Percentiles rank a stretch among this genome's conserved stretches.
Evolutionary conservation across 306 rosid species (phyloP).

Genomic region (Cercis canadensis): DNA sequence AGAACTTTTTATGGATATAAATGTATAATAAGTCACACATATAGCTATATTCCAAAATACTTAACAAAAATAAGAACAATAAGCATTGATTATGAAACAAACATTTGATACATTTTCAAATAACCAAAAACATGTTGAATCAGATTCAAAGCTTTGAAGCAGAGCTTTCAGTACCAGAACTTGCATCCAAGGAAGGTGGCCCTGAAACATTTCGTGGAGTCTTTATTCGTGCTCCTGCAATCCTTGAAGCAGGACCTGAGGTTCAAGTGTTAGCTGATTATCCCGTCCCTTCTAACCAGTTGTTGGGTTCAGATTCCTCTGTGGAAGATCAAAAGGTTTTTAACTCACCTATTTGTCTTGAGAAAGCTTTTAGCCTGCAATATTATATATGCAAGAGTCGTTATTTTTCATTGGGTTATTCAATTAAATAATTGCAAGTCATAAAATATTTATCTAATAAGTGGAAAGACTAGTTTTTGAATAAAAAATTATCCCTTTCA

Average conservation of each 20-base stretch:
- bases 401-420: background rate
- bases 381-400: background rate
- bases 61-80: background rate
- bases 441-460: background rate
- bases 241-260: constrained; percentile 88
- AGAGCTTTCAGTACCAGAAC: constrained; percentile 75
- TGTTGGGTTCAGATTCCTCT: constrained; percentile 45
- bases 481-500: too few species aligned
- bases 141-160: constrained; percentile 93
- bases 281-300: constrained; percentile 51
- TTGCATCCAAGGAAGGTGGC: constrained; percentile 84
- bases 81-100: background rate
- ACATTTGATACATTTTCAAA: background rate
- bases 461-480: background rate
- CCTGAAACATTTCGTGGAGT: constrained; percentile 84
- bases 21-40: background rate
- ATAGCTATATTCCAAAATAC: background rate
- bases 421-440: background rate
- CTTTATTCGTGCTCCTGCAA: constrained; percentile 97
- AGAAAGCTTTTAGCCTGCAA: constrained; percentile 10
- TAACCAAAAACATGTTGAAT: constrained; percentile 23
- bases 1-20: constrained; percentile 6
- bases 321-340: constrained; percentile 63
- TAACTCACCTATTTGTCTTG: constrained; percentile 9
- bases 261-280: constrained; percentile 83